A percentile compares a stretch with the other conserved stretches of the same genome.
phyloP scores from a whole-genome alignment of 345 rosid genomes.

The Aegle marmelos region DNA sequence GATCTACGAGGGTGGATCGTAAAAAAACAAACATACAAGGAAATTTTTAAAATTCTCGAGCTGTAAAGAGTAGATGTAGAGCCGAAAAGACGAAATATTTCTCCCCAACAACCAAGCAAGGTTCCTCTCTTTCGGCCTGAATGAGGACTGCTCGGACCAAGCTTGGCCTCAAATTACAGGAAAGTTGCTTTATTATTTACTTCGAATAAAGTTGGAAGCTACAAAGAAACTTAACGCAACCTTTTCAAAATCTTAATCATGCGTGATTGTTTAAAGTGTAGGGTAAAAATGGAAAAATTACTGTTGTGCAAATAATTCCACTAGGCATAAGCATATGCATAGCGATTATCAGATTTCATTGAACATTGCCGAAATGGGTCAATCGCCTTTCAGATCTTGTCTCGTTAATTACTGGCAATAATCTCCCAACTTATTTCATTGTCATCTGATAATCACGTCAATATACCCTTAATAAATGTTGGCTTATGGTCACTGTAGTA shows the following conservation, averaged over 20 bases:
- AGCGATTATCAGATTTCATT: not conserved
- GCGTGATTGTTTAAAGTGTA: not conserved
- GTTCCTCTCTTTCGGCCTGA: not conserved
- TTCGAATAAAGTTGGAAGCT: not conserved
- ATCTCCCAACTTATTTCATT: not conserved
- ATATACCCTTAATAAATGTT: not conserved
- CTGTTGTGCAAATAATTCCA: not conserved
- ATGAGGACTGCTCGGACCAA: not conserved
- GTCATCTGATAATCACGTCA: not conserved
- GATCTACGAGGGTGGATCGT: not conserved
- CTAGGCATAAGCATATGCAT: not conserved
- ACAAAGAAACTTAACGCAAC: not conserved
- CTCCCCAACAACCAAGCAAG: slow-evolving; percentile 4
- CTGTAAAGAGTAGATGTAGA: not conserved
- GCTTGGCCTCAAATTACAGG: not conserved
- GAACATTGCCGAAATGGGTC: slow-evolving; percentile 7
- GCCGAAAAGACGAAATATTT: not conserved
- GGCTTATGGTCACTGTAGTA: not conserved
- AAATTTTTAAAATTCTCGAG: not conserved
- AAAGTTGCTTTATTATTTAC: not conserved
- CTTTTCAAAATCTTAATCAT: not conserved
- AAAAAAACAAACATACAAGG: not conserved
- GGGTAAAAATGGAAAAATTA: not conserved
- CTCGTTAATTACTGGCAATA: not conserved
- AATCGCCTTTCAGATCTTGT: not conserved